A percentile compares a stretch with the other conserved stretches of the same genome.
phyloP scores from a whole-genome alignment of 805 yeast genomes.

The Myxozyma nipponensis region DNA sequence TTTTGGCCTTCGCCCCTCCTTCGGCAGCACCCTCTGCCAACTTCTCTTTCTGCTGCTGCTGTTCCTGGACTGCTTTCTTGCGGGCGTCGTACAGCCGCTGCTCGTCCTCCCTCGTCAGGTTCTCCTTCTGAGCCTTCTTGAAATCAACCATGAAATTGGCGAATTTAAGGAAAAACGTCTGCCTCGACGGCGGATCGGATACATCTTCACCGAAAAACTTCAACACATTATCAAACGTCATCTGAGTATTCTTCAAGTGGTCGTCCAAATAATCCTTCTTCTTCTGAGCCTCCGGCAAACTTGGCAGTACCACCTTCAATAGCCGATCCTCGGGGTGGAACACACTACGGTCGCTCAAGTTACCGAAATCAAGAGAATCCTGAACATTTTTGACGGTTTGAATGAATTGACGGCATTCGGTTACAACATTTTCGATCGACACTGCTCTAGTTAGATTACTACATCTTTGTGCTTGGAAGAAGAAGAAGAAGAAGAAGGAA shows the following conservation, averaged over 20 bases:
- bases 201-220: slow-evolving; percentile 87
- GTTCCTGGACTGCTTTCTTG: slow-evolving; percentile 62
- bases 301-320: slow-evolving; percentile 55
- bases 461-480: too few relatives aligned
- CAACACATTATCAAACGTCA: slow-evolving; percentile 70
- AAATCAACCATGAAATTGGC: slow-evolving; percentile 75
- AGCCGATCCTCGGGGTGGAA: slow-evolving; percentile 85
- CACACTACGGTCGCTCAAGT: slow-evolving; percentile 68
- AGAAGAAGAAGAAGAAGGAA: neutral
- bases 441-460: slow-evolving; percentile 35
- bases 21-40: slow-evolving; percentile 29
- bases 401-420: slow-evolving; percentile 64
- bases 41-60: slow-evolving; percentile 40
- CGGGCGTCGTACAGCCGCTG: slow-evolving; percentile 64
- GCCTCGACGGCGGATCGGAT: slow-evolving; percentile 59
- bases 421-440: slow-evolving; percentile 74
- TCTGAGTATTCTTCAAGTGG: slow-evolving; percentile 58
- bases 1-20: slow-evolving; percentile 18
- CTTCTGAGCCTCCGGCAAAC: slow-evolving; percentile 68
- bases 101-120: slow-evolving; percentile 77
- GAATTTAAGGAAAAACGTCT: slow-evolving; percentile 72
- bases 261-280: slow-evolving; percentile 63
- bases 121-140: slow-evolving; percentile 74
- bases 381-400: slow-evolving; percentile 64
- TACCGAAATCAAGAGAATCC: slow-evolving; percentile 74